Base-by-base conservation (phyloP, 352 stramenopile species). In the Phytophthora multivora region DNA sequence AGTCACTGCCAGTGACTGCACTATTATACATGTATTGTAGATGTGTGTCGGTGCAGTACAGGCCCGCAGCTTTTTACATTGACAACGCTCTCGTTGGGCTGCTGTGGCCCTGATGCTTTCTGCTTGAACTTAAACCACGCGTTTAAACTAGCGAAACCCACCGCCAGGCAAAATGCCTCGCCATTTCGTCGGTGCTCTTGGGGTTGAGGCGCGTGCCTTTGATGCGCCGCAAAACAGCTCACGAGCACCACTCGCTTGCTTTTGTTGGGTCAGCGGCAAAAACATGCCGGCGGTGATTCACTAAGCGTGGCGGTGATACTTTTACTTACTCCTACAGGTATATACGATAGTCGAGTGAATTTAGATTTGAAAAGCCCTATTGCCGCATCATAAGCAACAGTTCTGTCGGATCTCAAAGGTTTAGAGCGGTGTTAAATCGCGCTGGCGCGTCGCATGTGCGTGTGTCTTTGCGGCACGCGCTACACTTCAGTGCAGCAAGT, bases 121-220 rank as follows among this genome's bases (percentile, higher is more conserved):
- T 31, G 42, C 54, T 62, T 62, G 54, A 62, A 62, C 54, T 53
- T 55, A 25, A 33, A n/a, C 40, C 19, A 47, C 39, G 33, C 16
- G 19, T 46, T 11, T 46, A 39, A 39, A 39, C 38, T 38, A 33
- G 47, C 45, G 36, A 57, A 63, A 63, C 31, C 15, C 47, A 51
- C 21, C 18, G 18, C 16, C 4, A 19, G n/a, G 26, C 33, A 28
- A 15, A 13, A 31, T 9, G 35, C 35, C 15, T 6, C 13, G 35
- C 13, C 35, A 40, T 36, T 43, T 51, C 35, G 28, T 55, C 30
- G 41, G 50, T 61, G 39, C 15, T 30, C 23, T 42, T 42, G 49
- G 6, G 41, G 42, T 42, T 35, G 6, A 13, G 41, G 51, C 51
- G 53, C 59, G 45, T 68, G 52, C 45, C 52, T 68, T 25, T 66